phyloP scores from a whole-genome alignment of 768 basidiomycete species.

The Leucocoprinus birnbaumii region DNA sequence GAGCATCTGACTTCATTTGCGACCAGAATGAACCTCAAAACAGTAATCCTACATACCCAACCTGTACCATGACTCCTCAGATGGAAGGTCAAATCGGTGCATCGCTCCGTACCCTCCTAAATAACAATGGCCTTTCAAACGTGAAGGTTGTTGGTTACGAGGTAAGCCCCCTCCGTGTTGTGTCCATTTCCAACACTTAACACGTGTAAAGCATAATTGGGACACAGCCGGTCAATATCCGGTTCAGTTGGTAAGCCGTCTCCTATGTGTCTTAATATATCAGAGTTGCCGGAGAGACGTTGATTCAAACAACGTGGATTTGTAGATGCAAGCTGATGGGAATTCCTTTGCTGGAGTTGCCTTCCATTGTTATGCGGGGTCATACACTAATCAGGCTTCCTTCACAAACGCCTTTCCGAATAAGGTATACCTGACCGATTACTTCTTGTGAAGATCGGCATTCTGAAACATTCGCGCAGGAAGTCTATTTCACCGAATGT shows the following conservation, averaged over 20 bases:
- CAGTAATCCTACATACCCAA: constrained; percentile 68
- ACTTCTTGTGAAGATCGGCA: neutral
- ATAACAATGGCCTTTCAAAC: constrained; percentile 55
- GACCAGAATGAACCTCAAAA: constrained; percentile 48
- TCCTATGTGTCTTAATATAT: neutral
- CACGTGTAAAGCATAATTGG: constrained; percentile 62
- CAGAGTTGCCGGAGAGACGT: neutral
- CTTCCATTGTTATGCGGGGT: constrained; percentile 72
- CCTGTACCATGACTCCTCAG: constrained; percentile 49
- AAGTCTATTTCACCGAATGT: constrained; percentile 60
- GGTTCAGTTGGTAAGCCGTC: constrained; percentile 34
- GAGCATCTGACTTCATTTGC: neutral
- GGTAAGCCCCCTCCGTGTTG: constrained; percentile 13
- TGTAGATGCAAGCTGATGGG: constrained; percentile 51
- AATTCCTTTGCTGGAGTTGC: constrained; percentile 61
- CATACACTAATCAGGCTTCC: constrained; percentile 45
- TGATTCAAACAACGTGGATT: neutral
- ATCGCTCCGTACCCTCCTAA: constrained; percentile 52
- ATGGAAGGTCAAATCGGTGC: constrained; percentile 59
- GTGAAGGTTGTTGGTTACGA: constrained; percentile 61
- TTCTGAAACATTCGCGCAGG: constrained; percentile 21
- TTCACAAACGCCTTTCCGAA: constrained; percentile 55
- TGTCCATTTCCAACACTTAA: neutral
- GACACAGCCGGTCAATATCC: constrained; percentile 61
- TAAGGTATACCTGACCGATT: constrained; percentile 34